These are phyloP conservation scores for Rhodamnia rubescens DNA, from an alignment of 345 rosid genomes.

Conservation along the genomic window DNA sequence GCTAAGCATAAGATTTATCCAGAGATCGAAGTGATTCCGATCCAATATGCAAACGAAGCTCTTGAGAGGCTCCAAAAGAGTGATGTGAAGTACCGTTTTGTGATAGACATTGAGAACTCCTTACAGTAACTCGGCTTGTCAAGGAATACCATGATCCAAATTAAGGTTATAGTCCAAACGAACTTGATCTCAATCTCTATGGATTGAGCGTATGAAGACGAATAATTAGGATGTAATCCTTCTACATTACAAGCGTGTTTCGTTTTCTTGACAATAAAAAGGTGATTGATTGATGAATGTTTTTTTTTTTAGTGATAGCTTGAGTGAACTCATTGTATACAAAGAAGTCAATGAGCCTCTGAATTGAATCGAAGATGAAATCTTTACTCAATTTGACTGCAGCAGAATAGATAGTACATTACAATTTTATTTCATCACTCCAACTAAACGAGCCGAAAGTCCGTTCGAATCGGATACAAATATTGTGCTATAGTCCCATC, in stretches of 20 bases:
- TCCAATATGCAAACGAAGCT: constrained; percentile 25
- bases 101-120: constrained; percentile 21
- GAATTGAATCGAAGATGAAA: not conserved
- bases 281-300: not conserved
- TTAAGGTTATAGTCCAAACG: not conserved
- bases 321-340: not conserved
- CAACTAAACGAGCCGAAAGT: too few relatives aligned
- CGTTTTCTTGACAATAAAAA: not conserved
- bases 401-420: too few relatives aligned
- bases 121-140: constrained; percentile 1
- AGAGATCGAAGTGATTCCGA: constrained; percentile 16
- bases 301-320: not conserved
- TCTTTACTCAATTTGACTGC: too few relatives aligned
- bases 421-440: too few relatives aligned
- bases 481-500: too few relatives aligned
- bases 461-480: too few relatives aligned
- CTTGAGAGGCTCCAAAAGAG: constrained; percentile 20
- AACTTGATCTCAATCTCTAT: not conserved
- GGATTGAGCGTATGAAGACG: not conserved
- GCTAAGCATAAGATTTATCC: constrained; percentile 20
- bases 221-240: not conserved
- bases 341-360: not conserved
- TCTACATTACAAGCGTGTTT: not conserved
- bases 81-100: constrained; percentile 25
- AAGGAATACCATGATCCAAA: not conserved